phyloP scores from a whole-genome alignment of 2,329 filamentous ascomycete species.

The Calonectria hawksworthii region DNA sequence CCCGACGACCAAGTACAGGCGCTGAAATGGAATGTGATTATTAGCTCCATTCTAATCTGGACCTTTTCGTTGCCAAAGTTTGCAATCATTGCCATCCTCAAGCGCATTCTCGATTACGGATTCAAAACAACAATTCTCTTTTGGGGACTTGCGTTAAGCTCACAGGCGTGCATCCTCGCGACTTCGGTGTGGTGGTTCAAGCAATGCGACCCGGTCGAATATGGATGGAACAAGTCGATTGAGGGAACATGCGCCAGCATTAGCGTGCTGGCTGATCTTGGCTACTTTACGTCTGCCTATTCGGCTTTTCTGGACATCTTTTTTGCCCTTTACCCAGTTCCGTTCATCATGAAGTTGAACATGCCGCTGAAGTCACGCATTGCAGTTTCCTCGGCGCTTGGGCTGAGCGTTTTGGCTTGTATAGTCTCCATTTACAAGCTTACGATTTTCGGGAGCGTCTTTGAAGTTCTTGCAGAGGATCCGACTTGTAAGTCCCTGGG shows the following conservation, averaged over 20 bases:
- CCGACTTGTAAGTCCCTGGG: conserved; percentile 40
- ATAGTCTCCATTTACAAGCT: conserved; percentile 46
- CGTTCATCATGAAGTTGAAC: conserved; percentile 45
- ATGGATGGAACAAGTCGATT: conserved; percentile 41
- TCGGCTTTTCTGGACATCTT: conserved; percentile 46
- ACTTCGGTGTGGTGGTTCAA: conserved; percentile 45
- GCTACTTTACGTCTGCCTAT: conserved; percentile 45
- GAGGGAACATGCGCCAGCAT: conserved; percentile 37
- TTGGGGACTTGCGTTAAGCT: conserved; percentile 40
- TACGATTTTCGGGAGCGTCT: conserved; percentile 40
- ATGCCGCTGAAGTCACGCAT: conserved; percentile 43
- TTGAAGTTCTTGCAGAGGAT: conserved; percentile 38
- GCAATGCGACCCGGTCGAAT: conserved; percentile 41
- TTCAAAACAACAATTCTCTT: conserved; percentile 41
- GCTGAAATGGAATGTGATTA: conserved; percentile 44
- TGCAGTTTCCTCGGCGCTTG: conserved; percentile 41
- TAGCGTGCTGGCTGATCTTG: conserved; percentile 38
- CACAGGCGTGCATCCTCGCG: conserved; percentile 41
- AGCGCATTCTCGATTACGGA: conserved; percentile 46
- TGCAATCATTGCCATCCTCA: conserved; percentile 45
- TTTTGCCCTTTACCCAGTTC: conserved; percentile 45
- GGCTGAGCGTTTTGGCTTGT: conserved; percentile 40
- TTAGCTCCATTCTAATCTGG: conserved; percentile 44
- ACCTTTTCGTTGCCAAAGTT: conserved; percentile 47
- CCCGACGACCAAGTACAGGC: conserved; percentile 22